Evolutionary conservation across 2,329 filamentous ascomycete genomes (phyloP).

Genomic region (Penicillium sp.): DNA sequence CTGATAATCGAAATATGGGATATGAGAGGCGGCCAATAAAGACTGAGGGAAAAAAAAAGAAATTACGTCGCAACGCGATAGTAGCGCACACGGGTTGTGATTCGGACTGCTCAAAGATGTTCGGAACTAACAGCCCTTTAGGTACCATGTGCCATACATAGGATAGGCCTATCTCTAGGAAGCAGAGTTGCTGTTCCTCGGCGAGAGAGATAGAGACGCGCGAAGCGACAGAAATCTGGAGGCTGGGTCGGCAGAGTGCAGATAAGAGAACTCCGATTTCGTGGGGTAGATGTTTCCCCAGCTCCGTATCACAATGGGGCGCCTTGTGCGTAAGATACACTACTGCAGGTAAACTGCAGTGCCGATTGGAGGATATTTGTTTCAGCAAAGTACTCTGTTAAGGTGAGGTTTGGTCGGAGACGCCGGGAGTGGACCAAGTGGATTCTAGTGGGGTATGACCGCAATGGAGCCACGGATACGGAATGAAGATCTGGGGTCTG

Average conservation of each 20-base stretch:
- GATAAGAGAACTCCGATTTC: neutral
- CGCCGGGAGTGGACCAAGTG: neutral
- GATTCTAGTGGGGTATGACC: neutral
- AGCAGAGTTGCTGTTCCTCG: neutral
- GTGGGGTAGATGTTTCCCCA: neutral
- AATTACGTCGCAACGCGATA: neutral
- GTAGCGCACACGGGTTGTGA: neutral
- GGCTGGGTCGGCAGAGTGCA: slow-evolving; percentile 1
- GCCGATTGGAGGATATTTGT: neutral
- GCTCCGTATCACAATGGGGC: neutral
- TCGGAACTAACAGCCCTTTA: neutral
- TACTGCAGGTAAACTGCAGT: neutral
- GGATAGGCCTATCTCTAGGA: neutral
- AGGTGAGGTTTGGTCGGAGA: neutral
- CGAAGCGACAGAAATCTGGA: neutral
- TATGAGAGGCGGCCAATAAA: neutral
- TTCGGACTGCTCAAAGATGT: neutral
- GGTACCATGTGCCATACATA: neutral
- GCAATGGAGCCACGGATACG: neutral
- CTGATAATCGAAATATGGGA: neutral
- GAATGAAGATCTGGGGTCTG: slow-evolving; percentile 1
- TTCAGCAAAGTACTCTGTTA: neutral
- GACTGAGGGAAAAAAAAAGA: neutral
- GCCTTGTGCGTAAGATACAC: neutral
- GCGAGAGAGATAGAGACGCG: neutral